Conservation (phyloP, 2,329 filamentous ascomycete genomes). For the Neonectria magnoliae region DNA sequence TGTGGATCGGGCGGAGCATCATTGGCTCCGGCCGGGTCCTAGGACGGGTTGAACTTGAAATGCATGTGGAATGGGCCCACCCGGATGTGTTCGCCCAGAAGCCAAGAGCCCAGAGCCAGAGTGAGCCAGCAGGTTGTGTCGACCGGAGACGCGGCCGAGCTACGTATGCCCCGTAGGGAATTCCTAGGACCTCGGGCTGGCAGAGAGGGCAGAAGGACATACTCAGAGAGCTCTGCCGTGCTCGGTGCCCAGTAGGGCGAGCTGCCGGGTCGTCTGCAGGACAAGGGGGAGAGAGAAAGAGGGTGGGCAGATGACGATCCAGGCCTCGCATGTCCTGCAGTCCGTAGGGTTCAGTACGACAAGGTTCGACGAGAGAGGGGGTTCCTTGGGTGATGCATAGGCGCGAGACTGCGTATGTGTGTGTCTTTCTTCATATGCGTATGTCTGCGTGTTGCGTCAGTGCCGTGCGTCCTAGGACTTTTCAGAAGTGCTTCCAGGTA, state of each 20-base stretch:
- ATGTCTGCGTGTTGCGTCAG: slow-evolving; percentile 12
- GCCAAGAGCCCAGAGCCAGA: background rate
- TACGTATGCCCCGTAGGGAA: background rate
- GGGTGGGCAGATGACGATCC: slow-evolving; percentile 27
- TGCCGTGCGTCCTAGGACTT: slow-evolving; percentile 5
- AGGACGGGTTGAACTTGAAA: slow-evolving; percentile 20
- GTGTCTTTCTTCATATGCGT: background rate
- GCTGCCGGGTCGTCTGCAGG: slow-evolving; percentile 6
- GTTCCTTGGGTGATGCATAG: background rate
- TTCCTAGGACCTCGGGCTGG: background rate
- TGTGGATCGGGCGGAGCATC: slow-evolving; percentile 37
- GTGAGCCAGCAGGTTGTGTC: background rate
- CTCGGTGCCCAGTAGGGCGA: slow-evolving; percentile 1
- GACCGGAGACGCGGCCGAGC: slow-evolving; percentile 6
- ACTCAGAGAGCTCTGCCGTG: background rate
- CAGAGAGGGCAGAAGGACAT: background rate
- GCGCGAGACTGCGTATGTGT: background rate
- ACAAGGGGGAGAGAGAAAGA: background rate
- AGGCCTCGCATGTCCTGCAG: slow-evolving; percentile 9
- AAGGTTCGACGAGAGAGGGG: background rate
- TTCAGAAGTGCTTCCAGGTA: background rate
- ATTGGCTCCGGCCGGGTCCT: slow-evolving; percentile 31
- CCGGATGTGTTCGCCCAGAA: slow-evolving; percentile 8
- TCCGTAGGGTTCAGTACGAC: background rate
- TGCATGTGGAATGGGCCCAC: slow-evolving; percentile 29